Evolutionary conservation across 2,329 filamentous ascomycete genomes (phyloP).

Genomic region (Aspergillus sp.): DNA sequence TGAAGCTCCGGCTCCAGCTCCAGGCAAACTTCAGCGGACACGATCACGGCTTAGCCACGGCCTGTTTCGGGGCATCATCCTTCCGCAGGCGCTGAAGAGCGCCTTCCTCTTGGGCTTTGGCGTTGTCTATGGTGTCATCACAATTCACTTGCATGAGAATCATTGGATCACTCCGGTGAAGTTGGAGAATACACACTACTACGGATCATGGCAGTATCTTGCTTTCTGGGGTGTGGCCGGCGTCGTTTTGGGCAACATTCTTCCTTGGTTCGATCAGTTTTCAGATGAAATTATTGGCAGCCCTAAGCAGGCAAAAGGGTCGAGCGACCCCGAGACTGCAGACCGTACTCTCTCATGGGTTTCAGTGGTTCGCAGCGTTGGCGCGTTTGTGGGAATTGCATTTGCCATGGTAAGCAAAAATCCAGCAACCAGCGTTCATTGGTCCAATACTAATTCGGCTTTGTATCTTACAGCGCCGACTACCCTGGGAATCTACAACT

Average conservation of each 20-base stretch:
- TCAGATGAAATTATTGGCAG: constrained; percentile 60
- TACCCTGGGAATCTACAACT: constrained; percentile 92
- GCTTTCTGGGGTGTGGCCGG: constrained; percentile 80
- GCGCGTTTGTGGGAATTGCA: constrained; percentile 71
- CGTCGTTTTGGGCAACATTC: constrained; percentile 71
- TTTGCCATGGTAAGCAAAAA: constrained; percentile 74
- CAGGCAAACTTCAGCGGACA: constrained; percentile 33
- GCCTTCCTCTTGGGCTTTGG: constrained; percentile 75
- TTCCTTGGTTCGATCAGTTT: constrained; percentile 80
- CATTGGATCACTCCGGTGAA: constrained; percentile 64
- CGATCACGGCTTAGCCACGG: constrained; percentile 41
- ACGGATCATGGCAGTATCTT: constrained; percentile 66
- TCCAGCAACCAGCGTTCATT: not conserved
- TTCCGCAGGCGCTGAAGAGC: constrained; percentile 61
- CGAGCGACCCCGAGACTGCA: constrained; percentile 32
- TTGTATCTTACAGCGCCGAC: constrained; percentile 64
- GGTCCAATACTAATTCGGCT: constrained; percentile 16
- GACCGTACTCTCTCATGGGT: constrained; percentile 62
- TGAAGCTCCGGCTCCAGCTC: constrained; percentile 27
- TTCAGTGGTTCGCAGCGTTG: constrained; percentile 66
- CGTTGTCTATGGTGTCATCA: constrained; percentile 76
- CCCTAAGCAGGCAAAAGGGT: constrained; percentile 24
- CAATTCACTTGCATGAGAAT: constrained; percentile 75
- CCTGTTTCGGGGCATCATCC: constrained; percentile 43
- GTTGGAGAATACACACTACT: constrained; percentile 57